phyloP scores from a whole-genome alignment of 2,329 filamentous ascomycete genomes.

The Colletotrichum tropicale region DNA sequence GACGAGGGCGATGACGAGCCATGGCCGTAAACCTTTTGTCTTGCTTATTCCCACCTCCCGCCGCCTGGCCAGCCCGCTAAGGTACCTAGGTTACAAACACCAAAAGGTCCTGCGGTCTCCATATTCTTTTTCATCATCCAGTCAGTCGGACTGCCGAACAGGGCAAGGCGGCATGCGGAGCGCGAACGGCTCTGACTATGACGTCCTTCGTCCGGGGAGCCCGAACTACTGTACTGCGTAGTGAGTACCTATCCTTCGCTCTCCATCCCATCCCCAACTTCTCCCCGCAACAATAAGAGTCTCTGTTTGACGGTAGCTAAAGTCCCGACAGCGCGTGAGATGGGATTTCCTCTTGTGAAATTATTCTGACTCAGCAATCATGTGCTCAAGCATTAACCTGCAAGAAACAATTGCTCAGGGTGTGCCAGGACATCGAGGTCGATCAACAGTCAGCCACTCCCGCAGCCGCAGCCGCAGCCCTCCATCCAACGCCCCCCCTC shows the following conservation, averaged over 20 bases:
- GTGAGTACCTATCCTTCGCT: background rate
- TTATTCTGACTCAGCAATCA: background rate
- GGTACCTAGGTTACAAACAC: background rate
- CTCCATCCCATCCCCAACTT: background rate
- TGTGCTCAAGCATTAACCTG: background rate
- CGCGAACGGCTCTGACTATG: background rate
- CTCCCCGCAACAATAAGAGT: background rate
- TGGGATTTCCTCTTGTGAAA: background rate
- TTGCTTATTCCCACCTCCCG: background rate
- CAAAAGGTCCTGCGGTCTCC: background rate
- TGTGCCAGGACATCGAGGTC: background rate
- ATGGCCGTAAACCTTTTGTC: background rate
- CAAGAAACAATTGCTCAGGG: background rate
- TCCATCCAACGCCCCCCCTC: background rate
- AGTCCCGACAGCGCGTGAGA: background rate
- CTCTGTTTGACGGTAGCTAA: background rate
- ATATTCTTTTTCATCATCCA: background rate
- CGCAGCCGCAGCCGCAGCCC: background rate
- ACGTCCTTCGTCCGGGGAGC: background rate
- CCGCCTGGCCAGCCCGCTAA: background rate
- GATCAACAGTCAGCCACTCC: background rate
- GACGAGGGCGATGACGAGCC: background rate
- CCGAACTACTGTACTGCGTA: background rate
- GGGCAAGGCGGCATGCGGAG: slow-evolving; percentile 2
- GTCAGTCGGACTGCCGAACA: background rate